These are phyloP conservation scores for Larix sibirica DNA, from an alignment of 83 land plant species.

Conservation along the genomic window DNA sequence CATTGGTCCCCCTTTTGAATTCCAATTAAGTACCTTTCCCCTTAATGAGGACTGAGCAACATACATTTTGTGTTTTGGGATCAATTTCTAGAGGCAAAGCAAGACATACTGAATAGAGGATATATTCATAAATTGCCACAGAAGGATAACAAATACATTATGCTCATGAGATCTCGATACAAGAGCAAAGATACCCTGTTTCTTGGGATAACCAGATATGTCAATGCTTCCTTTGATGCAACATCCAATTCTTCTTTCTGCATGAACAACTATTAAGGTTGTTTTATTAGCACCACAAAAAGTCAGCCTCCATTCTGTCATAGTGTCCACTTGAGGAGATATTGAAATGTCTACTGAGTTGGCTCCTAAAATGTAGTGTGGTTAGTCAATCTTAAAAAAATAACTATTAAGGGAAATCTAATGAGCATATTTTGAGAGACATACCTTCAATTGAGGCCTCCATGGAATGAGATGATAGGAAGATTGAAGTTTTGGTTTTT, in stretches of 20 bases:
- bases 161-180: too few species aligned
- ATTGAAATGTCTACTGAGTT: too few species aligned
- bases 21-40: background rate
- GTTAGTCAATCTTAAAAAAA: background rate
- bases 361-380: background rate
- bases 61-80: slow-evolving; percentile 29
- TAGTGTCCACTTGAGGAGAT: too few species aligned
- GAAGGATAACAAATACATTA: too few species aligned
- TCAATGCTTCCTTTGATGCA: too few species aligned
- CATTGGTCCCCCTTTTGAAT: background rate
- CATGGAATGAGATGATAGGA: slow-evolving; percentile 9
- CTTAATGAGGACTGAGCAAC: background rate
- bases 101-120: too few species aligned
- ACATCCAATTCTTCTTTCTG: too few species aligned
- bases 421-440: background rate
- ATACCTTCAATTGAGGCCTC: background rate
- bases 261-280: too few species aligned
- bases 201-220: background rate
- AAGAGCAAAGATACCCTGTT: slow-evolving; percentile 35
- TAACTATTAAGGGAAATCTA: background rate
- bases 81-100: slow-evolving; percentile 18
- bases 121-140: too few species aligned
- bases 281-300: too few species aligned
- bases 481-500: background rate
- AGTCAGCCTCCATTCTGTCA: too few species aligned